Evolutionary conservation across 257 asterid genomes (phyloP), one percentile per base, ranked within the genome.

Genomic region (Ballota nigra): DNA sequence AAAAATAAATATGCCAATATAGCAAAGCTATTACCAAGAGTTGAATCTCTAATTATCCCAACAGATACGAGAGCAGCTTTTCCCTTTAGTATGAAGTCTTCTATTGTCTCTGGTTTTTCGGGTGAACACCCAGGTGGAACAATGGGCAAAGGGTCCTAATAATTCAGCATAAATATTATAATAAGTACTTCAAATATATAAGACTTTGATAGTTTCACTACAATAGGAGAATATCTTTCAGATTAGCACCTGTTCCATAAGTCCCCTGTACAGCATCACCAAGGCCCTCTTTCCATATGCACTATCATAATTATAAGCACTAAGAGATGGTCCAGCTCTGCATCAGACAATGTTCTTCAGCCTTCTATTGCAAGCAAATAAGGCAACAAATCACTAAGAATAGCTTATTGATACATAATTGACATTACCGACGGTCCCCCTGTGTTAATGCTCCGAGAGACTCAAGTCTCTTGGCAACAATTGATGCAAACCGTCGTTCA

Each of bases 371-470:
- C 22, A 15, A 47, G 55, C 22, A 43, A 70, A 68, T 43, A 66
- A 67, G 61, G 72, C 23, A 11, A 67, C 23, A 67, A 63, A 60
- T 16, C 58, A 71, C 64, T 55, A 24, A 63, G 33, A 43, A 55
- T 57, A 36, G 33, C 68, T 73, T 34, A 72, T 40, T 53, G 28
- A 67, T 26, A 41, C 71, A 47, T 29, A 16, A 57, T 26, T 33
- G 43, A 8, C 71, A 63, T 82, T 81, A 94, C 99, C 99, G 86
- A 10, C 99, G 97, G 73, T 95, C 99, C 60, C 99, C 99, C 74
- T 95, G 99, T n/a, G 99, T 95, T 57, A 95, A 80, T 63, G 99
- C 99, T 76, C 99, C 98, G 72, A 95, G 98, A 74, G 98, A 86
- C 81, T 88, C 98, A 75, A 95, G 88, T 77, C 99, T 86, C 88